A percentile compares a stretch with the other conserved stretches of the same genome.
phyloP scores from a whole-genome alignment of 768 basidiomycete species.

The Chiua virens region DNA sequence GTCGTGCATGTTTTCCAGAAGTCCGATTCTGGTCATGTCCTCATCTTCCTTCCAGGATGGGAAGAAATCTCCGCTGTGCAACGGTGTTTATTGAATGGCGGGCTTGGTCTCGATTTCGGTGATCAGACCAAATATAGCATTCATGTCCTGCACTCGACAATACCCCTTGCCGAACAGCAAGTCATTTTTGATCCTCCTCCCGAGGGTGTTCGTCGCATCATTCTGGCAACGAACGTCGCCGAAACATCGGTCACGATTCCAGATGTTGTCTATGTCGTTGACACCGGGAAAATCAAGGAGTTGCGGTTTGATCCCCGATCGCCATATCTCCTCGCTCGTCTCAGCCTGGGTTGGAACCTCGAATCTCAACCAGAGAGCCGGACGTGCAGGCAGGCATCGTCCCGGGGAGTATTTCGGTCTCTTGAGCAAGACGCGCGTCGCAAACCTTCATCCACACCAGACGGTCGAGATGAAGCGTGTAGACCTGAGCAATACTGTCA shows the following conservation, averaged over 20 bases:
- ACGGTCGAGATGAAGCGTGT: slow-evolving; percentile 94
- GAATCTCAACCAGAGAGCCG: slow-evolving; percentile 88
- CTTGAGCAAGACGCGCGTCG: slow-evolving; percentile 60
- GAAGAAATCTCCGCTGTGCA: slow-evolving; percentile 83
- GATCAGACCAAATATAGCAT: slow-evolving; percentile 60
- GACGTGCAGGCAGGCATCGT: slow-evolving; percentile 89
- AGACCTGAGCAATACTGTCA: slow-evolving; percentile 88
- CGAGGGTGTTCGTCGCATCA: slow-evolving; percentile 76
- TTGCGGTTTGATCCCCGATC: slow-evolving; percentile 84
- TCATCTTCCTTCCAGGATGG: slow-evolving; percentile 93
- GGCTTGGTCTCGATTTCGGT: slow-evolving; percentile 59
- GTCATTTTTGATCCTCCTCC: slow-evolving; percentile 84
- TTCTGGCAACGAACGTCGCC: slow-evolving; percentile 92
- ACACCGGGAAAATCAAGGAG: slow-evolving; percentile 86
- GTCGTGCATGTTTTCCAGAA: slow-evolving; percentile 73
- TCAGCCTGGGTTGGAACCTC: slow-evolving; percentile 90
- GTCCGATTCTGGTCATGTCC: slow-evolving; percentile 80
- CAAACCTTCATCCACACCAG: slow-evolving; percentile 71
- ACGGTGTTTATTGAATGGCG: slow-evolving; percentile 52
- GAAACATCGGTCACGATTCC: slow-evolving; percentile 96
- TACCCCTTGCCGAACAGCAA: slow-evolving; percentile 88
- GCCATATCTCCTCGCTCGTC: slow-evolving; percentile 85
- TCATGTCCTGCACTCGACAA: slow-evolving; percentile 85
- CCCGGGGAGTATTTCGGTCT: slow-evolving; percentile 91
- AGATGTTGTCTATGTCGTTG: slow-evolving; percentile 92